Conservation (phyloP, 441 rosid species). For the Aleurites moluccanus region DNA sequence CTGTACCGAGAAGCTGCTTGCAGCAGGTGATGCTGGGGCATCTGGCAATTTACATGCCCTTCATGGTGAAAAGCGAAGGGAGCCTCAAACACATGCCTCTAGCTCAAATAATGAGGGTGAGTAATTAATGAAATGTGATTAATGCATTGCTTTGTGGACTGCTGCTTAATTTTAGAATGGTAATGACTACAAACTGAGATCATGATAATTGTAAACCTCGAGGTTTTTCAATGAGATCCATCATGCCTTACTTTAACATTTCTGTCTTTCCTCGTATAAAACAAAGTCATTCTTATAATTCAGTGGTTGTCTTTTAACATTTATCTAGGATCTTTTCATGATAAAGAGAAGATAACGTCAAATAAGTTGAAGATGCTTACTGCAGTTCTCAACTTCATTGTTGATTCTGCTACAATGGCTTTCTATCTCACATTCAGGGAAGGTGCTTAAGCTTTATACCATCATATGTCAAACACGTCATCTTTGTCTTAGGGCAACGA, state of each 20-base stretch:
- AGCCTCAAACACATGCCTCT: constrained; percentile 33
- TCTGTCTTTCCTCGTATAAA: neutral
- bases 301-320: constrained; percentile 6
- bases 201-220: neutral
- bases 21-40: constrained; percentile 33
- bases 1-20: constrained; percentile 57
- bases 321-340: constrained; percentile 41
- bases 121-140: constrained; percentile 20
- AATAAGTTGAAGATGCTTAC: constrained; percentile 62
- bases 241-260: neutral
- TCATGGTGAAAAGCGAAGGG: constrained; percentile 29
- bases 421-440: constrained; percentile 38
- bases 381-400: constrained; percentile 64
- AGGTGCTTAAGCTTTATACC: constrained; percentile 61
- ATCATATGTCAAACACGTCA: constrained; percentile 44
- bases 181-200: neutral
- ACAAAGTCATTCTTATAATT: neutral
- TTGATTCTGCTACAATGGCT: constrained; percentile 60
- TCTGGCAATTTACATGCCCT: constrained; percentile 21
- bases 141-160: neutral
- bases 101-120: constrained; percentile 44
- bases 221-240: neutral
- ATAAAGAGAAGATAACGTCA: constrained; percentile 34
- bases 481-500: constrained; percentile 42
- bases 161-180: constrained; percentile 5